phyloP scores from a whole-genome alignment of 495 filamentous ascomycete genomes.

The Aspergillus mulundensis region DNA sequence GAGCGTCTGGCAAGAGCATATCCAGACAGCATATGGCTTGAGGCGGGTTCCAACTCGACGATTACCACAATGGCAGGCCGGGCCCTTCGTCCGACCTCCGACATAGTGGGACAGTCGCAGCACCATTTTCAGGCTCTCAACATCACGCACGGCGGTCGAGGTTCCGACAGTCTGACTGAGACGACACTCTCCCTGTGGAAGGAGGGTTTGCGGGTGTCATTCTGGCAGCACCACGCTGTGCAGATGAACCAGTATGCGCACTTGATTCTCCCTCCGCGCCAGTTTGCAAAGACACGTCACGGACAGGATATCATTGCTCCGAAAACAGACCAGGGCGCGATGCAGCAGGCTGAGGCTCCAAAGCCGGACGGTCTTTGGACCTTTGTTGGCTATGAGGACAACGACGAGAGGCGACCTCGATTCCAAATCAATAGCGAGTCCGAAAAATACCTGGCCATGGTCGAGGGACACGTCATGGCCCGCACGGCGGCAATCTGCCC shows the following conservation, averaged over 20 bases:
- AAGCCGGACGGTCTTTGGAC: constrained; percentile 3
- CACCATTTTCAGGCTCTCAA: constrained; percentile 39
- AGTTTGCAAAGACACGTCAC: constrained; percentile 43
- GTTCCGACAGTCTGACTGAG: constrained; percentile 29
- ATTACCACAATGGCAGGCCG: constrained; percentile 42
- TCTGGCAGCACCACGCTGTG: constrained; percentile 42
- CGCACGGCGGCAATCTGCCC: constrained; percentile 47
- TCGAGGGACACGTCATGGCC: constrained; percentile 41
- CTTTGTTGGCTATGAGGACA: constrained; percentile 41
- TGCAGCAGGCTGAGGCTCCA: not conserved
- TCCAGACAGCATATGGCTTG: constrained; percentile 38
- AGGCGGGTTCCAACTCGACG: constrained; percentile 46
- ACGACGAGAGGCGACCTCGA: constrained; percentile 24
- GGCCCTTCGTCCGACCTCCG: constrained; percentile 15
- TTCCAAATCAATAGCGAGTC: constrained; percentile 45
- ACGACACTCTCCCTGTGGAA: constrained; percentile 45
- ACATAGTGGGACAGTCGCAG: not conserved
- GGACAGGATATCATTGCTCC: constrained; percentile 24
- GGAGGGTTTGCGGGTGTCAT: constrained; percentile 30
- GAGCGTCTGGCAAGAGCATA: constrained; percentile 32
- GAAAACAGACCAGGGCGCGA: not conserved
- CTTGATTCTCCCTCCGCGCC: constrained; percentile 45
- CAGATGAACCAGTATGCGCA: constrained; percentile 30
- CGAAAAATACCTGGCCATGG: constrained; percentile 30
- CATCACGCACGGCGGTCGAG: constrained; percentile 25